Percentiles rank a stretch among this genome's conserved stretches.
Conservation (phyloP, 1,284 basidiomycete species). For the Clitocybe nebularis region DNA sequence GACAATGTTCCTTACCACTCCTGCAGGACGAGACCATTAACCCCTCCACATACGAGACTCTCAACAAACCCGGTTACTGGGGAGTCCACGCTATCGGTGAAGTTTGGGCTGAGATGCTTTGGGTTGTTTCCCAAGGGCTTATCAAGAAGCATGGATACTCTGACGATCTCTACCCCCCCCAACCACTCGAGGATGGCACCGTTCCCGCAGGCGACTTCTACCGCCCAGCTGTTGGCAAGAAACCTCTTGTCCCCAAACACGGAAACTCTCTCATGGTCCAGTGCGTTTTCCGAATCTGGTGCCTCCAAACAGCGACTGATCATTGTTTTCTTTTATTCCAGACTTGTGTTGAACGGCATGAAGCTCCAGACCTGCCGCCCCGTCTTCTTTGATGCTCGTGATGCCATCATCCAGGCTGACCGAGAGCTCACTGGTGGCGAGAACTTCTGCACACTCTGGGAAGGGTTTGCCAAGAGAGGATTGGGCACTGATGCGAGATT, state of each 20-base stretch:
- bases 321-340: conserved; percentile 19
- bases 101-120: conserved; percentile 95
- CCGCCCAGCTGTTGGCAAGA: conserved; percentile 42
- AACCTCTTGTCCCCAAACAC: conserved; percentile 80
- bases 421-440: conserved; percentile 86
- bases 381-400: conserved; percentile 87
- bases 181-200: conserved; percentile 53
- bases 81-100: conserved; percentile 91
- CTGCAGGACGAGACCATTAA: conserved; percentile 67
- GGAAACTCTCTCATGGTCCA: conserved; percentile 88
- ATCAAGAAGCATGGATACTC: conserved; percentile 82
- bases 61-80: conserved; percentile 91
- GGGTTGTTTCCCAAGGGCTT: conserved; percentile 74
- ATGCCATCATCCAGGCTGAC: conserved; percentile 95
- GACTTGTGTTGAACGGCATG: conserved; percentile 86
- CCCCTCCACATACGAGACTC: conserved; percentile 93
- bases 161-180: conserved; percentile 78
- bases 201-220: conserved; percentile 76
- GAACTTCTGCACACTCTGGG: conserved; percentile 90
- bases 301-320: neutral
- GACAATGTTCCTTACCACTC: neutral
- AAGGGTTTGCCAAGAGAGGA: conserved; percentile 80
- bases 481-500: conserved; percentile 76
- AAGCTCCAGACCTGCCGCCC: conserved; percentile 93
- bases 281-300: conserved; percentile 29